Evolutionary conservation across 192 early-diverging fungal species (phyloP), one percentile per base, ranked within the genome.

Genomic region (Coemansia interrupta): DNA sequence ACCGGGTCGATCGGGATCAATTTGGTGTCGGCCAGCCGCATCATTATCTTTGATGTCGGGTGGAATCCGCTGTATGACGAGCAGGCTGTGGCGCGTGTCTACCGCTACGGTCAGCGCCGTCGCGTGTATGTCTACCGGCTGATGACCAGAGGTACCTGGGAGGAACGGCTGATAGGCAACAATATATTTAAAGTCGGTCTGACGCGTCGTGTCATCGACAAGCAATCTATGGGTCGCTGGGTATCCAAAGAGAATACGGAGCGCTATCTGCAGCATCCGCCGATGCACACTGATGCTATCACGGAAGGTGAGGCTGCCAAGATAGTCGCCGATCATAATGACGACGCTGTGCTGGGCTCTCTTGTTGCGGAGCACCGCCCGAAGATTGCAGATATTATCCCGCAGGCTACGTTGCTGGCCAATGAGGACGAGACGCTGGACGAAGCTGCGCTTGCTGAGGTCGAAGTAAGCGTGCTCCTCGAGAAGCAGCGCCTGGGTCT

Each of bases 1-100:
- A 71, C 71, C 0, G 82, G 73, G 10, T 78, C 74, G 17, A 69
- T 88, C 38, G 87, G 86, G 11, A 63, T 89, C 15, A 92, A 90
- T 55, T 59, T 91, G n/a, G 66, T 80, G 3, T 75, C 80, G 0
- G 90, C 90, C 13, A 92, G 78, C 56, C 80, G 88, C 4, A 84
- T 93, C 5, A 72, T 93, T 15, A 55, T 93, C 13, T 73, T 85
- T 56, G 91, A 91, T 58, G 65, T 83, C 23, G 89, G 87, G 38
- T 93, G 89, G 89, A 93, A 91, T 49, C 91, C 91, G 19, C 85
- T 84, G 30, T 77, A 77, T 42, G 87, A 88, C 56, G 85, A 91
- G 44, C 89, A 91, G 70, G 85, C 87, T 3, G 80, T 91, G 28
- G 89, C 86, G 0, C 72, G 88, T 24, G 82, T 79, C 9, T 87